Evolutionary conservation across 176 grass and related monocot genomes (phyloP).

Genomic region (Oryza glumipatula): DNA sequence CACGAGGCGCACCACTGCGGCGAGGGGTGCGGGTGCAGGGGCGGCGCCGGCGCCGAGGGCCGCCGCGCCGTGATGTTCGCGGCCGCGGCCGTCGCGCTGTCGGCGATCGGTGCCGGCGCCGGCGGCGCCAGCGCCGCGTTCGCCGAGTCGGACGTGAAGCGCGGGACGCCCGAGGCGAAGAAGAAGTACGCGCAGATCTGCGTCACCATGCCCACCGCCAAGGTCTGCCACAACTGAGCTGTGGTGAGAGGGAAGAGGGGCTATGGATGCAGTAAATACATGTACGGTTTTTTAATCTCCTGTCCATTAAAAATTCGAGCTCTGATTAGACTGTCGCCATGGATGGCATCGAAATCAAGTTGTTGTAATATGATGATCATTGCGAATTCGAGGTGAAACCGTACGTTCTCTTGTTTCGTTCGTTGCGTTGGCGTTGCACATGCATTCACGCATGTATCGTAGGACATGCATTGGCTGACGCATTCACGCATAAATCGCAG

Average conservation of each 20-base stretch:
- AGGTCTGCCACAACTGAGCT: conserved; percentile 69
- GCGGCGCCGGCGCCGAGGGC: conserved; percentile 18
- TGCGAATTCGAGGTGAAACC: conserved; percentile 45
- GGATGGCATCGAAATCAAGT: conserved; percentile 21
- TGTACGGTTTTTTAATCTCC: conserved; percentile 33
- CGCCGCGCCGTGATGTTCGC: conserved; percentile 61
- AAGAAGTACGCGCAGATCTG: conserved; percentile 76
- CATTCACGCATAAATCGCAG: too few relatives aligned
- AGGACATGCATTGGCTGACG: too few relatives aligned
- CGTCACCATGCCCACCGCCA: conserved; percentile 86
- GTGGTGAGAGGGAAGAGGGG: background rate
- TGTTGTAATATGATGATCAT: conserved; percentile 34
- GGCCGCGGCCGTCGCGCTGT: conserved; percentile 50
- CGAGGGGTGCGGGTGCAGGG: conserved; percentile 5
- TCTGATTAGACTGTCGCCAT: conserved; percentile 37
- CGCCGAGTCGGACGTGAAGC: conserved; percentile 51
- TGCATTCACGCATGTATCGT: too few relatives aligned
- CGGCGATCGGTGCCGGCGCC: conserved; percentile 34
- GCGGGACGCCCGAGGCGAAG: conserved; percentile 60
- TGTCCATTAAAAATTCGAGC: background rate
- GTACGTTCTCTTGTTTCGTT: background rate
- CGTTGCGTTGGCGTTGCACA: too few relatives aligned
- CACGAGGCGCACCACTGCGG: conserved; percentile 31
- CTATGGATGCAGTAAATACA: conserved; percentile 44
- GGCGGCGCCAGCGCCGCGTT: background rate